A percentile compares a stretch with the other conserved stretches of the same genome.
phyloP scores from a whole-genome alignment of 768 basidiomycete genomes.

The Termitomyces sp. region DNA sequence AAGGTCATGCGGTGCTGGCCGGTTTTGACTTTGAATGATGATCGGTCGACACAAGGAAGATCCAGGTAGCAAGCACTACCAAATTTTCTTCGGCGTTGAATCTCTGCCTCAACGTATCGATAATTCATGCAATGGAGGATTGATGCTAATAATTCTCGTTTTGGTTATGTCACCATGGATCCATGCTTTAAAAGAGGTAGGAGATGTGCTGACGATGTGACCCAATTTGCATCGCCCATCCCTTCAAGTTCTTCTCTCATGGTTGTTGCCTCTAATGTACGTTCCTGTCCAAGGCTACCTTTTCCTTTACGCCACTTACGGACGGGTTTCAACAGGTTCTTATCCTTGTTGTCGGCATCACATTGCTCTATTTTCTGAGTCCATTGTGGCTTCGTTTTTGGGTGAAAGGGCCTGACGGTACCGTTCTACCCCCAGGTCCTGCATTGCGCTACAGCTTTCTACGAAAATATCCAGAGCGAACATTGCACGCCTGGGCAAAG shows the following conservation, averaged over 20 bases:
- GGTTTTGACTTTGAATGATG: too few relatives aligned
- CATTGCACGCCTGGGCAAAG: conserved; percentile 31
- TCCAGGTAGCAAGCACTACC: too few relatives aligned
- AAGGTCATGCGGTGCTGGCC: too few relatives aligned
- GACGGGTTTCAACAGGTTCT: not conserved
- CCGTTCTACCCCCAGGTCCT: conserved; percentile 26
- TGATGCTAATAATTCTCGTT: too few relatives aligned
- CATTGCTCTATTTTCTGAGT: not conserved
- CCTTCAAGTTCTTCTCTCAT: not conserved
- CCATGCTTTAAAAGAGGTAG: not conserved
- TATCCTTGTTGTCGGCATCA: not conserved
- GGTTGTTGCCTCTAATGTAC: not conserved
- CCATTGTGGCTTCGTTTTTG: conserved; percentile 17
- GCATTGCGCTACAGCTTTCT: conserved; percentile 28
- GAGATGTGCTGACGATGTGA: not conserved
- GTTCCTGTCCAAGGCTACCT: not conserved
- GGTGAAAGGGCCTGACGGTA: conserved; percentile 19
- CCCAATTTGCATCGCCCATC: not conserved
- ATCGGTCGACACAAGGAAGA: too few relatives aligned
- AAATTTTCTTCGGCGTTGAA: too few relatives aligned
- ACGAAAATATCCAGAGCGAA: conserved; percentile 30
- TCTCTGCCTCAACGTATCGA: too few relatives aligned
- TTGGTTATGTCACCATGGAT: not conserved
- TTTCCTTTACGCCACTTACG: not conserved
- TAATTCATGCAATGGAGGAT: too few relatives aligned